Conservation (phyloP, 192 early-diverging fungal genomes). For the Coemansia sp. region DNA sequence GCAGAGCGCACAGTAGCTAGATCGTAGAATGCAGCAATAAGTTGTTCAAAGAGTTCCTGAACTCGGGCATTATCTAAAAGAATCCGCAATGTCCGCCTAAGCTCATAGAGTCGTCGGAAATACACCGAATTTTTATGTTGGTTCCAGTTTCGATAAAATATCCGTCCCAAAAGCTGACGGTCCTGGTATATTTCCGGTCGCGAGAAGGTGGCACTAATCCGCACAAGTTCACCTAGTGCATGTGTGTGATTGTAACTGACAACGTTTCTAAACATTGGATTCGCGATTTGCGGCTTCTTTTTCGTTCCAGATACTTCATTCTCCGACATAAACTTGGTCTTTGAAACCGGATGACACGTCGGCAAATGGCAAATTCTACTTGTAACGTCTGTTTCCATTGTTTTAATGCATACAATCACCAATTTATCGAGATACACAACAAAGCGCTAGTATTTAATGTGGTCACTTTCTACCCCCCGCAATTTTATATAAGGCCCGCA, state of each 20-base stretch:
- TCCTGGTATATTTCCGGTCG: conserved; percentile 26
- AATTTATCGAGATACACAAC: no score
- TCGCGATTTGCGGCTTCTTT: conserved; percentile 12
- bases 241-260: conserved; percentile 16
- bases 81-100: conserved; percentile 30
- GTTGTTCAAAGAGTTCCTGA: conserved; percentile 3
- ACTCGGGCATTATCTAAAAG: conserved; percentile 8
- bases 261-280: conserved; percentile 42
- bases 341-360: conserved; percentile 34
- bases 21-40: conserved; percentile 7
- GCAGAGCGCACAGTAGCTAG: not conserved
- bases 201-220: not conserved
- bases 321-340: conserved; percentile 23
- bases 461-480: no score
- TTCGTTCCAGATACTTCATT: not conserved
- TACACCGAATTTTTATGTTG: conserved; percentile 29
- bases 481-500: no score
- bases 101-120: conserved; percentile 26
- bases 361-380: conserved; percentile 9
- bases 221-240: conserved; percentile 6
- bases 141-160: conserved; percentile 49
- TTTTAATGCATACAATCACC: no score
- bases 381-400: no score
- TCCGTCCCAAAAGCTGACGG: conserved; percentile 19
- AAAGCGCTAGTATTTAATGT: no score